Conservation (phyloP, 768 basidiomycete genomes). For the Saitozyma podzolica region DNA sequence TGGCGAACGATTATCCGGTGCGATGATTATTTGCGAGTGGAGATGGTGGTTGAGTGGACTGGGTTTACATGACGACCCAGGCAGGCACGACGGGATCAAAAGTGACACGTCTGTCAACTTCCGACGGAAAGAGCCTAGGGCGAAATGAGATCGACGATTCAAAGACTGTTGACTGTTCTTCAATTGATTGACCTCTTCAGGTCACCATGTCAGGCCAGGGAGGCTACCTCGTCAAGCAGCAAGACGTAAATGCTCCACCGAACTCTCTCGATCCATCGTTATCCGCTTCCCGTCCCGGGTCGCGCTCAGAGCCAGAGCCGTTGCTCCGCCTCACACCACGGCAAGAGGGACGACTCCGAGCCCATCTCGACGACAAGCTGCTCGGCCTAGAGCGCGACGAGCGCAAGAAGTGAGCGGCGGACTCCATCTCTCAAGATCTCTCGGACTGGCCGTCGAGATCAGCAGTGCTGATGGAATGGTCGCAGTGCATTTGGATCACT, state of each 20-base stretch:
- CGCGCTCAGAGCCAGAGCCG: not conserved
- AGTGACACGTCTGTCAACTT: too few species aligned
- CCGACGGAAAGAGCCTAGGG: too few species aligned
- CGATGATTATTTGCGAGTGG: not conserved
- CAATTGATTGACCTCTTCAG: too few species aligned
- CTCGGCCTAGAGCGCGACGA: conserved; percentile 26
- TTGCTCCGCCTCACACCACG: conserved; percentile 19
- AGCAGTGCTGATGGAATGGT: not conserved
- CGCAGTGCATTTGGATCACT: conserved; percentile 23
- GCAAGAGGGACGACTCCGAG: conserved; percentile 20
- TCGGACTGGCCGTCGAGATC: not conserved
- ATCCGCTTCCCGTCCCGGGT: not conserved
- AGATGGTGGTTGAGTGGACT: too few species aligned
- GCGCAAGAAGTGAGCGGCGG: conserved; percentile 19
- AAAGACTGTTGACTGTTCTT: too few species aligned
- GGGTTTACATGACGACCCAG: too few species aligned
- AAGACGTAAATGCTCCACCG: too few species aligned
- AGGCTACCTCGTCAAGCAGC: too few species aligned
- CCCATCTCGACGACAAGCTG: conserved; percentile 28
- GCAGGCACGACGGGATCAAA: too few species aligned
- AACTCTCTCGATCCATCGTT: too few species aligned
- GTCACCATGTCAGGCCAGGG: too few species aligned
- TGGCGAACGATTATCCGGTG: not conserved
- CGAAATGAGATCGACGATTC: too few species aligned
- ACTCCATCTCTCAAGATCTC: not conserved